Evolutionary conservation across 768 basidiomycete genomes (phyloP).

Genomic region (Lactarius vividus): DNA sequence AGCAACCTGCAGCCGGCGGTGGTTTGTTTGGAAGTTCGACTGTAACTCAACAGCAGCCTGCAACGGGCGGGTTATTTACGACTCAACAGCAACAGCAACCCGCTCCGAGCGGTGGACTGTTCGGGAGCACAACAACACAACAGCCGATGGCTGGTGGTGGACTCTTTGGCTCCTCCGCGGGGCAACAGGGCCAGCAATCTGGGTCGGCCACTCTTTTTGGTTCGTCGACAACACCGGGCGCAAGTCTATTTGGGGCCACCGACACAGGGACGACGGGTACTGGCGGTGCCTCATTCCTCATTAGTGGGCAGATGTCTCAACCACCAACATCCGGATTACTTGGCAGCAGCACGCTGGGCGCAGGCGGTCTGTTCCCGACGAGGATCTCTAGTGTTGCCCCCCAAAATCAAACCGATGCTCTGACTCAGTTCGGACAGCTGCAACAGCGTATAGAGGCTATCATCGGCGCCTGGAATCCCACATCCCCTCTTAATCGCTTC

Average conservation of each 20-base stretch:
- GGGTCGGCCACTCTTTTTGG: constrained; percentile 12
- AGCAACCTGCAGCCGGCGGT: constrained; percentile 23
- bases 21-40: constrained; percentile 31
- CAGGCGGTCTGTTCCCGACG: constrained; percentile 28
- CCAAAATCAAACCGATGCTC: constrained; percentile 57
- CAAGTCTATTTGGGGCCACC: constrained; percentile 1
- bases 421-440: constrained; percentile 53
- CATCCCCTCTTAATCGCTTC: constrained; percentile 69
- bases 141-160: constrained; percentile 12
- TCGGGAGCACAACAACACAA: constrained; percentile 27
- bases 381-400: constrained; percentile 36
- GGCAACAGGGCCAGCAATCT: constrained; percentile 10
- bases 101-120: constrained; percentile 27
- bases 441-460: constrained; percentile 61
- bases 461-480: constrained; percentile 68
- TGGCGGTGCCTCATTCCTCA: background rate
- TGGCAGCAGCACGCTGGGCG: constrained; percentile 28
- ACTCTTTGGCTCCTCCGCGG: constrained; percentile 13
- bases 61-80: constrained; percentile 31
- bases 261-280: constrained; percentile 4
- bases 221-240: constrained; percentile 2
- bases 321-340: constrained; percentile 22
- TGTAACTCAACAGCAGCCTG: constrained; percentile 16
- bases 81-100: constrained; percentile 20
- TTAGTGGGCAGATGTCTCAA: constrained; percentile 22